Conservation (phyloP, 1,284 basidiomycete species). For the Cutaneotrichosporon daszewskae region DNA sequence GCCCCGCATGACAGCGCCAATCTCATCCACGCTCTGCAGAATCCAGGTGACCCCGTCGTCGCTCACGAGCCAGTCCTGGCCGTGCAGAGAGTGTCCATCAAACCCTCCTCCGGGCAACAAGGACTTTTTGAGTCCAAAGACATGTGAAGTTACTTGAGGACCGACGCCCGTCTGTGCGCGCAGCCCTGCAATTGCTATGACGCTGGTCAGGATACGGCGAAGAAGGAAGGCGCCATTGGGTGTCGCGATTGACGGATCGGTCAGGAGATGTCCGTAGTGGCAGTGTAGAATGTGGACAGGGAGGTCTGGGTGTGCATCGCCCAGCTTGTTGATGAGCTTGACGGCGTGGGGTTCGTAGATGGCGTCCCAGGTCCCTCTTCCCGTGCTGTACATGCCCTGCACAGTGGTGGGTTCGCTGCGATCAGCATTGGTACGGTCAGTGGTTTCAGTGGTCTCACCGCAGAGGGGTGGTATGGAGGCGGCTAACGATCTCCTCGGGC, state of each 20-base stretch:
- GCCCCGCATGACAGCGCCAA: conserved; percentile 42
- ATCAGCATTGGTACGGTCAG: not conserved
- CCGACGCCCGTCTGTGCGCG: conserved; percentile 83
- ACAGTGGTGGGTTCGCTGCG: conserved; percentile 54
- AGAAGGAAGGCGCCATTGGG: conserved; percentile 47
- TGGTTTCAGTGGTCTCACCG: conserved; percentile 64
- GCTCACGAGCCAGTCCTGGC: conserved; percentile 76
- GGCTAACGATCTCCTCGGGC: conserved; percentile 63
- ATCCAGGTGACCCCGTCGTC: conserved; percentile 93
- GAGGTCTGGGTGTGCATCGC: conserved; percentile 61
- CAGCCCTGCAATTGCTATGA: conserved; percentile 85
- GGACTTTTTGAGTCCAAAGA: conserved; percentile 69
- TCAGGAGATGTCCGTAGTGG: conserved; percentile 77
- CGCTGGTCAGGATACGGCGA: conserved; percentile 76
- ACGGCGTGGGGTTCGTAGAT: conserved; percentile 86
- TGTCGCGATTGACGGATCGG: conserved; percentile 57
- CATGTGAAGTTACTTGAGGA: conserved; percentile 85
- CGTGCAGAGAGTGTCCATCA: conserved; percentile 49
- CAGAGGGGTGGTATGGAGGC: conserved; percentile 8
- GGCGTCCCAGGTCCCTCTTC: conserved; percentile 72
- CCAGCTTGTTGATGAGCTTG: conserved; percentile 85
- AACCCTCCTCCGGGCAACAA: conserved; percentile 63
- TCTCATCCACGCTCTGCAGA: conserved; percentile 71
- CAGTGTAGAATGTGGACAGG: conserved; percentile 85
- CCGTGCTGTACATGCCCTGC: conserved; percentile 58